These are phyloP conservation scores for Anastatica hierochuntica DNA, from an alignment of 345 rosid genomes.

Conservation along the genomic window DNA sequence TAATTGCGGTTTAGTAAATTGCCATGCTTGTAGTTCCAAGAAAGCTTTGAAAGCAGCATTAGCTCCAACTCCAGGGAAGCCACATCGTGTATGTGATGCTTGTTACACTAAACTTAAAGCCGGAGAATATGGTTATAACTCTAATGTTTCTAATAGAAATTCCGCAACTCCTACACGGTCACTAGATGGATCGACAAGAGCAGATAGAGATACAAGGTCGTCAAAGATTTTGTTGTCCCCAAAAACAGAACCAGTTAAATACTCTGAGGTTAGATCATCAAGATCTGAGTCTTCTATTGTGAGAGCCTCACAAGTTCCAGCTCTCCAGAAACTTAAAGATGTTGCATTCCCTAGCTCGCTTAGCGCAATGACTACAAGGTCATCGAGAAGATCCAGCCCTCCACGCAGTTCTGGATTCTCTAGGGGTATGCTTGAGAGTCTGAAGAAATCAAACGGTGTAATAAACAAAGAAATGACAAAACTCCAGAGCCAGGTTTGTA, in stretches of 20 bases:
- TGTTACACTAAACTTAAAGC: constrained; percentile 82
- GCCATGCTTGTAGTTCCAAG: constrained; percentile 95
- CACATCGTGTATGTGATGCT: constrained; percentile 88
- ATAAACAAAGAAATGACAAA: constrained; percentile 73
- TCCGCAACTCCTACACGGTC: constrained; percentile 34
- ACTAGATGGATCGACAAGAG: constrained; percentile 47
- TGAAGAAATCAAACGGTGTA: constrained; percentile 73
- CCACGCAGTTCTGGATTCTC: constrained; percentile 63
- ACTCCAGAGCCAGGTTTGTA: constrained; percentile 68
- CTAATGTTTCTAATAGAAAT: constrained; percentile 32
- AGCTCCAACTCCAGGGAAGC: constrained; percentile 98
- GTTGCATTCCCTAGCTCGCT: constrained; percentile 63
- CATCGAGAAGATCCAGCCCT: constrained; percentile 61
- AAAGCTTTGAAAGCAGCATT: constrained; percentile 88
- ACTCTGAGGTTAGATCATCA: not conserved
- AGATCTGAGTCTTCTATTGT: constrained; percentile 31
- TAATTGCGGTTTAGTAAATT: constrained; percentile 85
- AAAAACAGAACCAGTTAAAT: constrained; percentile 34
- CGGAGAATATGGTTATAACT: constrained; percentile 43
- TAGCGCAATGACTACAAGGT: constrained; percentile 38
- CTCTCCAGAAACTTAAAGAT: constrained; percentile 57
- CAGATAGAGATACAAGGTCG: constrained; percentile 30
- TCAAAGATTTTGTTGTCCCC: constrained; percentile 53
- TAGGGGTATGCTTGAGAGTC: constrained; percentile 69
- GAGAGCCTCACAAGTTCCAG: constrained; percentile 73